Percentiles rank a stretch among this genome's conserved stretches.
Conservation (phyloP, 345 rosid species). For the Syzygium aqueum region DNA sequence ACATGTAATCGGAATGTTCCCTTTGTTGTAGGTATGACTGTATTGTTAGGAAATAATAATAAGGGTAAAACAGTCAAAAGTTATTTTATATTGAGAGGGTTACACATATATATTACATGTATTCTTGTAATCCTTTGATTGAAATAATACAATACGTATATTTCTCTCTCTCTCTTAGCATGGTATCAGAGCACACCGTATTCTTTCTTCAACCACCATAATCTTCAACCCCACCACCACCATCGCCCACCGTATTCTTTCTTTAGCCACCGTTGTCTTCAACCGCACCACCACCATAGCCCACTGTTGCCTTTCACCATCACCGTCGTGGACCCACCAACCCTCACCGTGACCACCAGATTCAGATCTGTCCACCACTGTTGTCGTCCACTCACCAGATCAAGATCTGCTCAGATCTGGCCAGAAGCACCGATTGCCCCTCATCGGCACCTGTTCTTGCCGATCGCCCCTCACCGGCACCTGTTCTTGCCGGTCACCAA, state of each 20-base stretch:
- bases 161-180: neutral
- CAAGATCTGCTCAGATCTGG: too few species aligned
- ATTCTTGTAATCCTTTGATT: neutral
- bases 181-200: neutral
- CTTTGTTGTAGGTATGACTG: too few species aligned
- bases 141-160: too few species aligned
- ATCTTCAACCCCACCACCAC: neutral
- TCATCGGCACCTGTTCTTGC: neutral
- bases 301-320: neutral
- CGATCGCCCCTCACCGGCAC: neutral
- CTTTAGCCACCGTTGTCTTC: neutral
- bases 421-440: neutral
- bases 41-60: neutral
- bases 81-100: neutral
- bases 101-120: too few species aligned
- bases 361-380: too few species aligned
- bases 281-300: neutral
- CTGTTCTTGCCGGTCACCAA: neutral
- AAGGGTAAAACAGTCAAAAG: neutral
- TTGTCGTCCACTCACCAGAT: too few species aligned
- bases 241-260: neutral
- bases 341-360: neutral
- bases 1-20: too few species aligned
- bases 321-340: neutral
- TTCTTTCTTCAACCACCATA: too few species aligned